Evolutionary conservation across 441 rosid genomes (phyloP).

Genomic region (Aquilaria agallochum): DNA sequence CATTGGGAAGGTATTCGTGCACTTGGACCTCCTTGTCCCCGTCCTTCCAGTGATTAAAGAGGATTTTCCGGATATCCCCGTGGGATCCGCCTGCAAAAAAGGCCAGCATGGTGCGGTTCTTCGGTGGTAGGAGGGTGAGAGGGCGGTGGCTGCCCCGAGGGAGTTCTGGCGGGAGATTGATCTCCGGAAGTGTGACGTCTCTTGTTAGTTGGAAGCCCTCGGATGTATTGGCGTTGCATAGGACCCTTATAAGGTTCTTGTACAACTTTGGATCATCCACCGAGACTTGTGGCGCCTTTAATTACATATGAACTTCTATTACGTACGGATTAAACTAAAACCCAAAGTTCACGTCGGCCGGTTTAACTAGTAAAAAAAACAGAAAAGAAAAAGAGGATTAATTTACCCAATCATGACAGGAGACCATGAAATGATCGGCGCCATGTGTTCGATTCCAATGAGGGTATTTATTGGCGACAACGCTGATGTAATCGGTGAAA

Average conservation of each 20-base stretch:
- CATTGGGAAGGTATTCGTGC: constrained; percentile 26
- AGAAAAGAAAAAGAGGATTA: background rate
- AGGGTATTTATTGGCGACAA: constrained; percentile 39
- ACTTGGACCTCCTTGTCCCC: constrained; percentile 39
- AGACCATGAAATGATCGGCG: constrained; percentile 76
- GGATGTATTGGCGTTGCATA: constrained; percentile 35
- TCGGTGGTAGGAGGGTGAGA: background rate
- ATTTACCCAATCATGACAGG: constrained; percentile 88
- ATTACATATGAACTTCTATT: background rate
- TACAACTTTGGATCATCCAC: constrained; percentile 16
- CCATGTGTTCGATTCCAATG: constrained; percentile 71
- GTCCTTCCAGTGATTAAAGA: constrained; percentile 32
- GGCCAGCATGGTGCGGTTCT: constrained; percentile 27
- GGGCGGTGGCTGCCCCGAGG: background rate
- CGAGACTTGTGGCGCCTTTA: constrained; percentile 36
- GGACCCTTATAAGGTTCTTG: constrained; percentile 31
- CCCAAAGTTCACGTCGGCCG: background rate
- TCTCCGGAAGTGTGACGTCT: constrained; percentile 41
- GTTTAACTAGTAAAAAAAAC: background rate
- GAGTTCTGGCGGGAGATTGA: constrained; percentile 27
- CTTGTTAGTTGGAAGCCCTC: constrained; percentile 31
- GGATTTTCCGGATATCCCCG: constrained; percentile 27
- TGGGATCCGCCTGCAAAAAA: constrained; percentile 43
- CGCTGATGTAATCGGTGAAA: constrained; percentile 49
- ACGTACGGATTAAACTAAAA: background rate